Evolutionary conservation across 208 protist genomes (phyloP).

Genomic region (Wallacemonas collosoma): DNA sequence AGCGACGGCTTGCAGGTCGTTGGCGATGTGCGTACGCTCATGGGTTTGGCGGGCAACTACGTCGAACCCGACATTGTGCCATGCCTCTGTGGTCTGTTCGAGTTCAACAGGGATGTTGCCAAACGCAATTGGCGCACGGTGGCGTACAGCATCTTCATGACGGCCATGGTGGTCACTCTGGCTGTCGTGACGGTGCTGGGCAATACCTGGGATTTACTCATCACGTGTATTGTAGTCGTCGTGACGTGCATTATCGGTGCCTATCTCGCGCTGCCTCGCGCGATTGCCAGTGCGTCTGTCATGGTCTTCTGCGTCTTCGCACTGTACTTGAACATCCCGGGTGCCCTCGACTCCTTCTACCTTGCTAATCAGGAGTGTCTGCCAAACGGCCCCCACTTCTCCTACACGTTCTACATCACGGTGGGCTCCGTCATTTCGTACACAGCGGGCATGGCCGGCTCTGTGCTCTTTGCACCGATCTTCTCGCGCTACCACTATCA

Average conservation of each 20-base stretch:
- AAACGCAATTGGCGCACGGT: conserved; percentile 19
- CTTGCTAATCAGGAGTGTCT: conserved; percentile 29
- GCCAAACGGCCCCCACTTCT: conserved; percentile 46
- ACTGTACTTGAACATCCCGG: conserved; percentile 30
- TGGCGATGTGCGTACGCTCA: neutral
- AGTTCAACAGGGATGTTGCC: conserved; percentile 22
- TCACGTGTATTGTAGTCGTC: conserved; percentile 17
- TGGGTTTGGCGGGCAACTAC: neutral
- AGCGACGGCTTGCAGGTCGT: conserved; percentile 5
- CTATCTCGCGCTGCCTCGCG: conserved; percentile 17
- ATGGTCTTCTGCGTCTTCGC: conserved; percentile 22
- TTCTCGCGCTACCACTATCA: conserved; percentile 42
- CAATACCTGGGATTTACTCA: conserved; percentile 17
- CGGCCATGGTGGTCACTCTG: conserved; percentile 16
- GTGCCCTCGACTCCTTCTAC: conserved; percentile 43
- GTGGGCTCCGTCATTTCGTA: conserved; percentile 32
- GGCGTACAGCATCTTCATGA: conserved; percentile 14
- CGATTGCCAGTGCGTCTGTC: conserved; percentile 14
- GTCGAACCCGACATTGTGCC: conserved; percentile 13
- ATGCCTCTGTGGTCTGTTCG: conserved; percentile 17
- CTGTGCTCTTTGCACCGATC: conserved; percentile 35
- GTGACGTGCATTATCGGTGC: conserved; percentile 16
- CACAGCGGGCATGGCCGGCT: conserved; percentile 28
- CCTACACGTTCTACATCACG: conserved; percentile 48
- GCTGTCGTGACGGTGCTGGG: conserved; percentile 19